Evolutionary conservation across 225 moss, liverwort and hornwort species (phyloP).

Genomic region (Physcomitrellopsis africana): DNA sequence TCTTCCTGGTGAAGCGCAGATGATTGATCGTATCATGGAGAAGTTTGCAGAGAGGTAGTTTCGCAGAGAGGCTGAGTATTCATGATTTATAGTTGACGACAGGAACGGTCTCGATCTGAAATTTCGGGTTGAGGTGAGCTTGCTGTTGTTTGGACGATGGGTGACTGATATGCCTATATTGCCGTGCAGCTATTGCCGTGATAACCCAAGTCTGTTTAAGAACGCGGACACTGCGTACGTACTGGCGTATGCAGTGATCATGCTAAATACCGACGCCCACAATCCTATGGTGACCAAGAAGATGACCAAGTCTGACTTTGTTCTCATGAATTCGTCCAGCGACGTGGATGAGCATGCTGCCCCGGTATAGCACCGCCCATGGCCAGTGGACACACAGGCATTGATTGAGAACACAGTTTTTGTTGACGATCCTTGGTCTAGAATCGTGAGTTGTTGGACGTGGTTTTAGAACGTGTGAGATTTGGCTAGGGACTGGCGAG

Average conservation of each 20-base stretch:
- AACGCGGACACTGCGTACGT: constrained; percentile 85
- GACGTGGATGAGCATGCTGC: constrained; percentile 79
- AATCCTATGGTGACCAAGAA: constrained; percentile 86
- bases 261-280: constrained; percentile 88
- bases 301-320: constrained; percentile 85
- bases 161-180: not conserved
- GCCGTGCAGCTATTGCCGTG: constrained; percentile 66
- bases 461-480: not conserved
- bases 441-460: constrained; percentile 3
- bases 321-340: constrained; percentile 70
- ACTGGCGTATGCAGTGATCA: constrained; percentile 86
- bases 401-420: not conserved
- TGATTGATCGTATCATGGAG: constrained; percentile 92
- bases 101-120: not conserved
- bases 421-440: not conserved
- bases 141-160: not conserved
- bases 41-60: constrained; percentile 81
- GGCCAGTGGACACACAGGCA: not conserved
- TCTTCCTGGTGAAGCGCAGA: constrained; percentile 87
- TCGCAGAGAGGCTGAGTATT: not conserved
- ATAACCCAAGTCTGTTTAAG: constrained; percentile 81
- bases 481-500: not conserved
- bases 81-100: not conserved
- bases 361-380: constrained; percentile 25
- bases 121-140: not conserved